Evolutionary conservation across 805 yeast species (phyloP).

Genomic region (Ogataea ganodermae): DNA sequence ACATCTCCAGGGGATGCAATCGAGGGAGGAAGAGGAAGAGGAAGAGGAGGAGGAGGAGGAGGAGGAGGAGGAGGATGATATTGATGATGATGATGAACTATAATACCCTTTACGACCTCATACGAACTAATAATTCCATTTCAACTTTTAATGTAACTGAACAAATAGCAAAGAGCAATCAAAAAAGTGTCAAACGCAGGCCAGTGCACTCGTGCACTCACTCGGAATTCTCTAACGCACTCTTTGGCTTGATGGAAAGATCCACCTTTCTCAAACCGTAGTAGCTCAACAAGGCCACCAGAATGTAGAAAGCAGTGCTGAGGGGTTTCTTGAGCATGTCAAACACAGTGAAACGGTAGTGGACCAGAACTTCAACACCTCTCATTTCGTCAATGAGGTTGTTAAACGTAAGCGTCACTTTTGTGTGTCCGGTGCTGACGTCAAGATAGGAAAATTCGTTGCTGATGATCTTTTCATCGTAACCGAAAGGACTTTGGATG

Average conservation of each 20-base stretch:
- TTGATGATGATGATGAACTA: background rate
- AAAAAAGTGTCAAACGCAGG: too few relatives aligned
- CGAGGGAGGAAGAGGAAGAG: slow-evolving; percentile 1
- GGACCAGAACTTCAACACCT: slow-evolving; percentile 55
- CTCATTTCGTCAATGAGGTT: slow-evolving; percentile 72
- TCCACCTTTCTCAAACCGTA: slow-evolving; percentile 52
- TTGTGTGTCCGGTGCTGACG: slow-evolving; percentile 73
- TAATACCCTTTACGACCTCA: too few relatives aligned
- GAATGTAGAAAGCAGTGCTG: slow-evolving; percentile 61
- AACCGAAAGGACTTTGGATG: slow-evolving; percentile 57
- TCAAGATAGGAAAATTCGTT: slow-evolving; percentile 63
- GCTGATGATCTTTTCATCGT: slow-evolving; percentile 35
- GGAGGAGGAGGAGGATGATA: slow-evolving; percentile 4
- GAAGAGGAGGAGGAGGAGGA: slow-evolving; percentile 12
- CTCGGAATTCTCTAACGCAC: too few relatives aligned
- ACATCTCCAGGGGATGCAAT: slow-evolving; percentile 12
- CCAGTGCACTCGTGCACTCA: too few relatives aligned
- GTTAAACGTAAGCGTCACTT: slow-evolving; percentile 57
- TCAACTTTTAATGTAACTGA: too few relatives aligned
- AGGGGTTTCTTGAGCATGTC: slow-evolving; percentile 66
- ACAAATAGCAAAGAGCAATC: slow-evolving; percentile 1
- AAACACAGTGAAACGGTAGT: slow-evolving; percentile 58
- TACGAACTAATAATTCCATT: too few relatives aligned
- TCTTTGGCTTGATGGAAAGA: slow-evolving; percentile 30
- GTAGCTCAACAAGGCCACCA: slow-evolving; percentile 58